Evolutionary conservation across 805 yeast species (phyloP), one percentile per base, ranked within the genome.

Genomic region (Yarrowia yakushimensis): DNA sequence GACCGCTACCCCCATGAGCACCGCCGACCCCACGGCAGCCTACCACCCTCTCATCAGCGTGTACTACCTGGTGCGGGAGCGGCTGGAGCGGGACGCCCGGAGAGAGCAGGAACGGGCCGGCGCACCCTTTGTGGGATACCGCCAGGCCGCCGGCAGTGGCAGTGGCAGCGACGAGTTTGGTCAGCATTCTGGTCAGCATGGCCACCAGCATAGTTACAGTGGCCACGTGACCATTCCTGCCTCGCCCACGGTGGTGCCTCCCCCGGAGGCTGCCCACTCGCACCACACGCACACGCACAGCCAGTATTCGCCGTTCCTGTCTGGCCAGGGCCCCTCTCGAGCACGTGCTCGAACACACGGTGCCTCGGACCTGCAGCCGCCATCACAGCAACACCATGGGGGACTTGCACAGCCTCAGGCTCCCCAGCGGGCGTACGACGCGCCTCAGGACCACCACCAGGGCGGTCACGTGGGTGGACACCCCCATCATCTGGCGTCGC

Each of bases 1-100:
- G 10, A 55, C 61, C 13, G 13, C 48, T 12, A 55, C 48, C 8
- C 54, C 55, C 37, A 27, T 46, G 60, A 23, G 50, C 30, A 23
- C 31, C 2, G 54, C 57, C 1, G 94, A 90, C 73, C 97, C 98
- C 15, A 88, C 96, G 0, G 79, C 82, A 61, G 93, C 92, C 1
- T 92, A 82, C 73, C 96, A 92, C 74, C 98, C 99, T 0, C 78
- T 92, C 66, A 76, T 93, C 12, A 90, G 97, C 7, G 86, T 93
- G 37, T 94, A 94, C 72, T 87, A 83, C 70, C 79, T 94, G 66
- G 96, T 91, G 17, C 86, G 84, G 60, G 99, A 94, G 75, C 88
- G 90, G 87, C 71, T 81, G 66, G 84, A 82, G 69, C 81, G 97
- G 63, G 86, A 85, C 74, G 61, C 60, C 7, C 48, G 59, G 3